These are phyloP conservation scores for Zea luxurians DNA, from an alignment of 176 grass and related monocot genomes.

Conservation along the genomic window DNA sequence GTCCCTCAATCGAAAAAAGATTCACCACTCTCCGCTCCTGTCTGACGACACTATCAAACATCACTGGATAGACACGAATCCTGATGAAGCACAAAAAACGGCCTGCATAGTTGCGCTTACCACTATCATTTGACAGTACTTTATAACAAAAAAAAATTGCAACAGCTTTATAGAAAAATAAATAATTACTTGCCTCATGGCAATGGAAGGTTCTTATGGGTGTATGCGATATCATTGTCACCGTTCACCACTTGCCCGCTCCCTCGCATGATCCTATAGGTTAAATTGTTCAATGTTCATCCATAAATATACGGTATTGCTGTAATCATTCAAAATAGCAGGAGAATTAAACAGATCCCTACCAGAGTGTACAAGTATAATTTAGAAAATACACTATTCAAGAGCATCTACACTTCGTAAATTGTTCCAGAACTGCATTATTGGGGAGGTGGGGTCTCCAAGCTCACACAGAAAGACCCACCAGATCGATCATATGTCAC, in stretches of 20 bases:
- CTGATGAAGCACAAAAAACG: constrained; percentile 10
- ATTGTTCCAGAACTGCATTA: constrained; percentile 4
- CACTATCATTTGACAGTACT: neutral
- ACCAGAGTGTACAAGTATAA: neutral
- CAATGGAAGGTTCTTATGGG: constrained; percentile 74
- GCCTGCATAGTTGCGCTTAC: constrained; percentile 25
- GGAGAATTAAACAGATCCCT: neutral
- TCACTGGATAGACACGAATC: constrained; percentile 11
- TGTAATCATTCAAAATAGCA: neutral
- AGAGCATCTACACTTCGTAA: neutral
- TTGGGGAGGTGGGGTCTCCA: neutral
- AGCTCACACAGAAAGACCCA: too few species aligned
- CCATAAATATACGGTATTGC: constrained; percentile 10
- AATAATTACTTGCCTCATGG: constrained; percentile 37
- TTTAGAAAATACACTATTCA: constrained; percentile 10
- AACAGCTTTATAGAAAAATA: neutral
- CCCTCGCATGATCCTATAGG: constrained; percentile 80
- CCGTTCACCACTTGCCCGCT: constrained; percentile 79
- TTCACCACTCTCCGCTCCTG: constrained; percentile 1
- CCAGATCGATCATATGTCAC: too few species aligned
- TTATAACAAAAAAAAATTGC: neutral
- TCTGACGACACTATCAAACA: constrained; percentile 21
- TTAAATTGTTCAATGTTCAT: neutral
- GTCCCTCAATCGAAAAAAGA: constrained; percentile 21
- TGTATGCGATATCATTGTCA: constrained; percentile 72